Evolutionary conservation across 2,329 filamentous ascomycete genomes (phyloP), one percentile per base, ranked within the genome.

Genomic region (Sphaerulina populicola): DNA sequence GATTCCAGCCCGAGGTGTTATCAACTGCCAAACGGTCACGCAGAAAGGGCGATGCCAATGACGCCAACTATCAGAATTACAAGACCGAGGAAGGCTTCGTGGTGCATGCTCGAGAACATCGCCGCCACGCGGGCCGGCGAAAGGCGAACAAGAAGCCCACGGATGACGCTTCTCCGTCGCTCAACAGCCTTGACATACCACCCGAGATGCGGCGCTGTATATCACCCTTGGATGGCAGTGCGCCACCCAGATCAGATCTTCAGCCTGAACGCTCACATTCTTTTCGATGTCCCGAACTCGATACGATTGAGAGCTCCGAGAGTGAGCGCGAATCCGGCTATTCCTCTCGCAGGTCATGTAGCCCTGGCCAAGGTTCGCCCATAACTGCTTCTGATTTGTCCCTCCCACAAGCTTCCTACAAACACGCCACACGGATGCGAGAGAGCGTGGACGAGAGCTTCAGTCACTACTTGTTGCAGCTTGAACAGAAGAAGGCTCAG

Each of bases 401-500:
- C 14, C 62, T 57, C 44, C 46, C 21, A 27, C 69, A 66, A 35
- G 62, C 71, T 49, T 65, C 65, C 55, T 74, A 73, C 60, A 77
- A 75, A 65, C 71, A 79, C 65, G 72, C 73, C 57, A 75, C 78
- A 52, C 75, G 82, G 36, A 68, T 70, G 55, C 68, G 72, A 68
- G 85, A 73, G 75, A 89, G 77, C 51, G 84, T 86, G 57, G 86
- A 93, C 63, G 86, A 87, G 56, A 78, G 80, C 56, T 85, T 86
- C 60, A 81, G 85, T 46, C 81, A 83, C 35, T 90, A 90, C 67
- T 71, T 95, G 49, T 77, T 94, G 52, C 82, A 86, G 51, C 74
- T 94, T 51, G 87, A 89, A 39, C 86, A 86, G 45, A 84, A 82
- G 63, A 84, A 88, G 63, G 86, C 86, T 7, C 83, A 93, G 66